These are phyloP conservation scores for Lipomyces sp. DNA, from an alignment of 805 yeast genomes.

Conservation along the genomic window DNA sequence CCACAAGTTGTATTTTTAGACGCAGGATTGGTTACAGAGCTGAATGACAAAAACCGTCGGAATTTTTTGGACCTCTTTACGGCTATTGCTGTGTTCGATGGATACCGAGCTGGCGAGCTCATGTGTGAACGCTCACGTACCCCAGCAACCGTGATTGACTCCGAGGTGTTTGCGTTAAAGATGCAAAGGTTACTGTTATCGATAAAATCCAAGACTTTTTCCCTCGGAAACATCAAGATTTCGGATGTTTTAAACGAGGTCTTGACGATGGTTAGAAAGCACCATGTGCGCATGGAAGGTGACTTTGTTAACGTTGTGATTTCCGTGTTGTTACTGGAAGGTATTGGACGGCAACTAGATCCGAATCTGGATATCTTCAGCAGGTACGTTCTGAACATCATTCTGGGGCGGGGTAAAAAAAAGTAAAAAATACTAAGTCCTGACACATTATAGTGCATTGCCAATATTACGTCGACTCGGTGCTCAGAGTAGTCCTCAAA, in stretches of 20 bases:
- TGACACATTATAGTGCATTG: constrained; percentile 57
- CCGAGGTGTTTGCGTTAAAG: constrained; percentile 83
- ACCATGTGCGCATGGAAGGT: constrained; percentile 97
- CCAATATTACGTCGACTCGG: constrained; percentile 85
- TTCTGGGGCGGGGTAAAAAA: constrained; percentile 39
- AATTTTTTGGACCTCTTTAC: constrained; percentile 90
- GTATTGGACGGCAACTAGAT: constrained; percentile 92
- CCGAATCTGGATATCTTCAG: constrained; percentile 93
- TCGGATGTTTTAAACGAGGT: constrained; percentile 89
- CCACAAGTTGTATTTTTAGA: constrained; percentile 92
- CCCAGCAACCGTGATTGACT: constrained; percentile 86
- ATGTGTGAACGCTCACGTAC: constrained; percentile 95
- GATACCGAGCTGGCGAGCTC: constrained; percentile 90
- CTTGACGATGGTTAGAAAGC: constrained; percentile 86
- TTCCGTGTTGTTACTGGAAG: constrained; percentile 88
- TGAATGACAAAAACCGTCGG: constrained; percentile 73
- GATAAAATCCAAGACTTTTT: constrained; percentile 85
- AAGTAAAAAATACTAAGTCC: constrained; percentile 21
- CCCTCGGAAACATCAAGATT: constrained; percentile 87
- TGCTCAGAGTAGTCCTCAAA: constrained; percentile 57
- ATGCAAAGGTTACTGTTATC: constrained; percentile 81
- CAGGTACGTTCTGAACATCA: constrained; percentile 70
- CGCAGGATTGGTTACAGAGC: constrained; percentile 90
- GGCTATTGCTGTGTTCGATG: constrained; percentile 89
- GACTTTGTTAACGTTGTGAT: constrained; percentile 96